A percentile compares a stretch with the other conserved stretches of the same genome.
phyloP scores from a whole-genome alignment of 352 stramenopile genomes.

The Globisporangium yorkense region DNA sequence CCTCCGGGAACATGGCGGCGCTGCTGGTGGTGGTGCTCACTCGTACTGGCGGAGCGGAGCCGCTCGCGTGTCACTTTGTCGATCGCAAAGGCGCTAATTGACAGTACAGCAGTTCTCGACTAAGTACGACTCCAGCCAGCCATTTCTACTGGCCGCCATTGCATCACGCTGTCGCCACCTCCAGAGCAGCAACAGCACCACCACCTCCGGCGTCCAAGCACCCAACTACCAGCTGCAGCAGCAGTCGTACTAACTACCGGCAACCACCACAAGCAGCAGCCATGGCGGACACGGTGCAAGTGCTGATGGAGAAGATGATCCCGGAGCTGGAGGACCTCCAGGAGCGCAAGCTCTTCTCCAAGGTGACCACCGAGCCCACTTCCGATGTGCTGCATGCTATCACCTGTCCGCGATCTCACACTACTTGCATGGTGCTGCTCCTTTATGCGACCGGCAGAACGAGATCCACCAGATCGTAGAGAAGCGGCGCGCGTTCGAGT shows the following conservation, averaged over 20 bases:
- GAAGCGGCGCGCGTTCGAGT: conserved; percentile 89
- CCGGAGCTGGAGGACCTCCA: conserved; percentile 92
- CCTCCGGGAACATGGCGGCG: conserved; percentile 61
- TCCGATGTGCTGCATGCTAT: no score
- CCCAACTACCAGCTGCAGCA: conserved; percentile 1
- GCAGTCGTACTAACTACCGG: not conserved
- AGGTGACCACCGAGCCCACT: conserved; percentile 2
- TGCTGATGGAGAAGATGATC: conserved; percentile 93
- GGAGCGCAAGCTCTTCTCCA: conserved; percentile 78
- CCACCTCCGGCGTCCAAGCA: no score
- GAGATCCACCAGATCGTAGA: conserved; percentile 91
- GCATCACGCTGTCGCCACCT: not conserved
- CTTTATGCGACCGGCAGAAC: conserved; percentile 18
- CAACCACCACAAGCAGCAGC: conserved; percentile 9
- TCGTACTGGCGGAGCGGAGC: not conserved
- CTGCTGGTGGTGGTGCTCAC: not conserved
- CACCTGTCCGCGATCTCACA: not conserved
- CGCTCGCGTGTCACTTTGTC: not conserved
- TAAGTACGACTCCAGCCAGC: conserved; percentile 10
- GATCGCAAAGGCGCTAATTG: not conserved
- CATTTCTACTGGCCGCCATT: not conserved
- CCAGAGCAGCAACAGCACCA: not conserved
- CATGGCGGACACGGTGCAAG: conserved; percentile 93
- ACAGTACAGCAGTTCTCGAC: not conserved
- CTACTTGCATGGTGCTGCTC: not conserved